Conservation (phyloP, 176 grass and related monocot species). For the Tuctoria greenei region DNA sequence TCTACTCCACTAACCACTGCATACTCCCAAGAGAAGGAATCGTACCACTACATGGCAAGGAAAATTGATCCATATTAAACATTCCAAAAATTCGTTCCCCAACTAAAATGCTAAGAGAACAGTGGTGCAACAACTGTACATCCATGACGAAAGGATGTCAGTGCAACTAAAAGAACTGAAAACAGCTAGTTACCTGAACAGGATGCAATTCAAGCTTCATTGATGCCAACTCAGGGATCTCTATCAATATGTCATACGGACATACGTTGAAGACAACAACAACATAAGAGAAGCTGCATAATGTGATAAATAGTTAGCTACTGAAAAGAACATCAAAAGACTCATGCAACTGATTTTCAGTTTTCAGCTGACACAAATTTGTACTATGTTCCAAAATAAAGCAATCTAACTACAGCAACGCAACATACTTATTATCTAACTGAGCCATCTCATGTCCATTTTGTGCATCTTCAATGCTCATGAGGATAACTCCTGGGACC, state of each 20-base stretch:
- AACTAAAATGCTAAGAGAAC: background rate
- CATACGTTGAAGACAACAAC: slow-evolving; percentile 71
- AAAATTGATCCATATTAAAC: background rate
- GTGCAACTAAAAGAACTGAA: background rate
- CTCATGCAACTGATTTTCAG: background rate
- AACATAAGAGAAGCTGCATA: slow-evolving; percentile 64
- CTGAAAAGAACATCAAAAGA: background rate
- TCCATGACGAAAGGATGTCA: background rate
- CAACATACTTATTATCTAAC: slow-evolving; percentile 63
- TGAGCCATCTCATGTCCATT: slow-evolving; percentile 48
- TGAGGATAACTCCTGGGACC: slow-evolving; percentile 67
- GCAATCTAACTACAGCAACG: background rate
- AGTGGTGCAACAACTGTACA: background rate
- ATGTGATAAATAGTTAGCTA: slow-evolving; percentile 6
- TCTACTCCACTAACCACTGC: no score
- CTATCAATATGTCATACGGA: slow-evolving; percentile 51
- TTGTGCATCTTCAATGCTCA: slow-evolving; percentile 85
- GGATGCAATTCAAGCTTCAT: slow-evolving; percentile 70
- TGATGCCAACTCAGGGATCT: slow-evolving; percentile 53
- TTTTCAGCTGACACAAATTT: background rate
- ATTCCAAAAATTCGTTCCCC: background rate
- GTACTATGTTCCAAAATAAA: background rate
- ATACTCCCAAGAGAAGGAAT: no score
- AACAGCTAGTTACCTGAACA: slow-evolving; percentile 58
- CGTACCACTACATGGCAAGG: no score